phyloP scores from a whole-genome alignment of 306 rosid species.

The Quercus rubra region DNA sequence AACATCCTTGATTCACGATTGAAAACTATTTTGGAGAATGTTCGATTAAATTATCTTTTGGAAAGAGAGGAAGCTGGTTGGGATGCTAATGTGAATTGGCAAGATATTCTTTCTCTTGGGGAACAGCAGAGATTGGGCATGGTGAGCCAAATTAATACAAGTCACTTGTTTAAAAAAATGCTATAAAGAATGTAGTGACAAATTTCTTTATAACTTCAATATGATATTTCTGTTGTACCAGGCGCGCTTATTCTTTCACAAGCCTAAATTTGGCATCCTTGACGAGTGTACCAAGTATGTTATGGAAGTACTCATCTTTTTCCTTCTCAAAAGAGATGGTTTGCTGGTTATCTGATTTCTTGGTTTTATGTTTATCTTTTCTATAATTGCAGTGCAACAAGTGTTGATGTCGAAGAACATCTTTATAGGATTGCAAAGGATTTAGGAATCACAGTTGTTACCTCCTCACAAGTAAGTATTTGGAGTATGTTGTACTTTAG shows the following conservation, averaged over 20 bases:
- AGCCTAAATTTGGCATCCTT: conserved; percentile 88
- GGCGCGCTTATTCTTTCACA: conserved; percentile 98
- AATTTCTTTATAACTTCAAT: conserved; percentile 18
- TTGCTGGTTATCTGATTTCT: conserved; percentile 12
- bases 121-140: conserved; percentile 99
- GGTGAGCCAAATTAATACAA: conserved; percentile 46
- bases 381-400: conserved; percentile 79
- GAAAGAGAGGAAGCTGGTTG: conserved; percentile 79
- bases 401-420: conserved; percentile 96
- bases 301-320: conserved; percentile 20
- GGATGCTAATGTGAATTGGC: conserved; percentile 93
- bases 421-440: conserved; percentile 81
- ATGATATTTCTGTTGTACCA: conserved; percentile 30
- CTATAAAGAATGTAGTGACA: not conserved
- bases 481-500: not conserved
- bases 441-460: conserved; percentile 84
- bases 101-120: conserved; percentile 89
- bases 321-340: not conserved
- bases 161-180: not conserved
- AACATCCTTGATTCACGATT: conserved; percentile 57
- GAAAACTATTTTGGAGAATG: conserved; percentile 76
- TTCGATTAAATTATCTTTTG: conserved; percentile 87
- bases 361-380: not conserved
- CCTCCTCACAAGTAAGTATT: conserved; percentile 88
- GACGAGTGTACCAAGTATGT: conserved; percentile 99